Evolutionary conservation across 2,329 filamentous ascomycete genomes (phyloP).

Genomic region (Didymella arachidicola): DNA sequence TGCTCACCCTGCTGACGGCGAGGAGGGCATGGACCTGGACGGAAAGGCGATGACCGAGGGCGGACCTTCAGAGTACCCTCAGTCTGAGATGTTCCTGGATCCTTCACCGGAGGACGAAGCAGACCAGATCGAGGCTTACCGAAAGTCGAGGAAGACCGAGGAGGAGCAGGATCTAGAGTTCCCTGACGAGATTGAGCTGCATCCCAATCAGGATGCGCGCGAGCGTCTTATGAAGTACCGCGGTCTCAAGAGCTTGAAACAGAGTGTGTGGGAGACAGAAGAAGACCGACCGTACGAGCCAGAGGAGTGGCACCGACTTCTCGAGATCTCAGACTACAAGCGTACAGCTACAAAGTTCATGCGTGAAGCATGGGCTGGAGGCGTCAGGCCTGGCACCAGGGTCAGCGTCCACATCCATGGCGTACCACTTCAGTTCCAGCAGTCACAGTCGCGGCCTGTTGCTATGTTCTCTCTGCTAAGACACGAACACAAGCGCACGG

Average conservation of each 20-base stretch:
- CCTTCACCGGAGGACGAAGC: conserved; percentile 83
- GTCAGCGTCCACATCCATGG: conserved; percentile 79
- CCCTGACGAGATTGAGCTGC: conserved; percentile 95
- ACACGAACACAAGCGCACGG: conserved; percentile 93
- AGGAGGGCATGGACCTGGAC: conserved; percentile 67
- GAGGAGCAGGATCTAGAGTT: conserved; percentile 92
- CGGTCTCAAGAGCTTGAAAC: conserved; percentile 88
- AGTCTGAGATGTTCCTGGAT: conserved; percentile 90
- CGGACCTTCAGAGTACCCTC: conserved; percentile 86
- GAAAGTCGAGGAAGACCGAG: conserved; percentile 78
- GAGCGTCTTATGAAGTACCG: conserved; percentile 88
- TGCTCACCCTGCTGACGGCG: conserved; percentile 78
- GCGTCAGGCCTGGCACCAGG: conserved; percentile 81
- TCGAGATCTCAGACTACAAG: conserved; percentile 90
- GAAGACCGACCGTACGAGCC: conserved; percentile 89
- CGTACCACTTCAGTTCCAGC: conserved; percentile 63
- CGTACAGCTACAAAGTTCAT: conserved; percentile 78
- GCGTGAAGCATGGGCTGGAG: conserved; percentile 86
- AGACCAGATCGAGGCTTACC: conserved; percentile 80
- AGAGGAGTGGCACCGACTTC: conserved; percentile 84
- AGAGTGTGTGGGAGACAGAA: conserved; percentile 85
- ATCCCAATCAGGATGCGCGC: conserved; percentile 82
- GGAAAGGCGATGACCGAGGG: conserved; percentile 73
- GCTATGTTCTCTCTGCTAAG: conserved; percentile 86
- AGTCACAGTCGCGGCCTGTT: conserved; percentile 66